Percentiles rank a stretch among this genome's conserved stretches.
Conservation (phyloP, 1,139 yeast species). For the Scheffersomyces insectosa region DNA sequence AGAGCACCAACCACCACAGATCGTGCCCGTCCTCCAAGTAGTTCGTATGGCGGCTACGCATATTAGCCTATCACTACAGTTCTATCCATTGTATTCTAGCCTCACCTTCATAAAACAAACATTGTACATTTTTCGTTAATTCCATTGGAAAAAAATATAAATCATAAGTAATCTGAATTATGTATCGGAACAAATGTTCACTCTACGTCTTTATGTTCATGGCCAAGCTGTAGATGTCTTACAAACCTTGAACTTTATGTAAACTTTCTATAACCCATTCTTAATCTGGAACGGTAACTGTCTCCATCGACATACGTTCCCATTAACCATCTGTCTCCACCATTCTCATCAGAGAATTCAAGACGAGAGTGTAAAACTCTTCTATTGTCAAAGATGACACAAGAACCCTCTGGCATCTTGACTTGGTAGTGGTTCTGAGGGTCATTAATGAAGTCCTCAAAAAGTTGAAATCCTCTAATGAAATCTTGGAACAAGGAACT, state of each 20-base stretch:
- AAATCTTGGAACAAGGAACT: slow-evolving; percentile 47
- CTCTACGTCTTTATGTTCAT: too few species aligned
- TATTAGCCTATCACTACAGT: slow-evolving; percentile 14
- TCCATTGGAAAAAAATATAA: too few species aligned
- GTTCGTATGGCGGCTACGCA: slow-evolving; percentile 31
- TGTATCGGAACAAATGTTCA: too few species aligned
- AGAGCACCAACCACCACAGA: slow-evolving; percentile 11
- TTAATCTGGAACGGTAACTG: slow-evolving; percentile 63
- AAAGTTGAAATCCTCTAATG: slow-evolving; percentile 56
- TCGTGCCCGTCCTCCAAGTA: slow-evolving; percentile 10
- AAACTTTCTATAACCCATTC: slow-evolving; percentile 24
- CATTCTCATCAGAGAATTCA: slow-evolving; percentile 53
- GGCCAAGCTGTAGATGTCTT: too few species aligned
- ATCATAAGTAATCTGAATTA: too few species aligned
- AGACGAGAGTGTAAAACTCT: slow-evolving; percentile 71
- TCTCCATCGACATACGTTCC: slow-evolving; percentile 80
- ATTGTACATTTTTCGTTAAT: background rate
- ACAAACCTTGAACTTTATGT: background rate
- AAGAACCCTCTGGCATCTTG: slow-evolving; percentile 61
- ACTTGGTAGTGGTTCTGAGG: slow-evolving; percentile 57
- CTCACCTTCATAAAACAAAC: background rate
- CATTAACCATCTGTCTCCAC: slow-evolving; percentile 69
- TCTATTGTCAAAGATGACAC: slow-evolving; percentile 74
- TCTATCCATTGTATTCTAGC: slow-evolving; percentile 4
- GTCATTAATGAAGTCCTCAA: slow-evolving; percentile 60